A percentile compares a stretch with the other conserved stretches of the same genome.
Conservation (phyloP, 164 flowering plant genomes). For the Cinnamomum micranthum region DNA sequence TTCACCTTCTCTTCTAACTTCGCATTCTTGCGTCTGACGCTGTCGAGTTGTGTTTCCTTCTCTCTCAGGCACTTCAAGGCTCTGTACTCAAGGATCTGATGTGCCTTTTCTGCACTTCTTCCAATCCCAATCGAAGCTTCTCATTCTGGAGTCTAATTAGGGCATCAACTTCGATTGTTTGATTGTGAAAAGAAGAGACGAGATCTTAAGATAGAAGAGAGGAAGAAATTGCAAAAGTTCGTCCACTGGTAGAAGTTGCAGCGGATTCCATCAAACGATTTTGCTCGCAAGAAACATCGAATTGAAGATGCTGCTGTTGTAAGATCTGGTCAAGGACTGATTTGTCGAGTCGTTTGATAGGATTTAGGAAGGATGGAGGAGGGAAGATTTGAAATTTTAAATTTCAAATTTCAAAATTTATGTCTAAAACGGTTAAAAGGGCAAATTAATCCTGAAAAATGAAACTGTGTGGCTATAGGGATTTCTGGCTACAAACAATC, state of each 20-base stretch:
- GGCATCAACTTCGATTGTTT: constrained; percentile 26
- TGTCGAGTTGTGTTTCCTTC: constrained; percentile 25
- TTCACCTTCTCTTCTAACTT: constrained; percentile 31
- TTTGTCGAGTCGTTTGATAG: too few relatives aligned
- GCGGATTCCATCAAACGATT: constrained; percentile 2
- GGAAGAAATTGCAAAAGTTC: constrained; percentile 2
- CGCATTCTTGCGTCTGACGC: constrained; percentile 19
- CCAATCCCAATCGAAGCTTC: constrained; percentile 21
- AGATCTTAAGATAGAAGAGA: constrained; percentile 13
- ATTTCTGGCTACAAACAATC: too few relatives aligned
- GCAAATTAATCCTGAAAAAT: too few relatives aligned
- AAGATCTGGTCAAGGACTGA: too few relatives aligned
- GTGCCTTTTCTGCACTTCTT: constrained; percentile 23
- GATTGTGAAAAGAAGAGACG: constrained; percentile 11
- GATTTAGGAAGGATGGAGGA: too few relatives aligned
- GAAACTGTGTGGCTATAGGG: too few relatives aligned
- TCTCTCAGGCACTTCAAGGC: constrained; percentile 18
- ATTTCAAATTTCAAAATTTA: too few relatives aligned
- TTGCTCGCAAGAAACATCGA: background rate
- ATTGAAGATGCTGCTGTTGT: background rate
- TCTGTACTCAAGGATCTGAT: constrained; percentile 22
- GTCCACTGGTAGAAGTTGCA: constrained; percentile 24
- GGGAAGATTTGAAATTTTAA: too few relatives aligned
- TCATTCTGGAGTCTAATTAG: constrained; percentile 28
- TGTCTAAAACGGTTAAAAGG: too few relatives aligned